Evolutionary conservation across 495 filamentous ascomycete species (phyloP).

Genomic region (Tuber calosporum): DNA sequence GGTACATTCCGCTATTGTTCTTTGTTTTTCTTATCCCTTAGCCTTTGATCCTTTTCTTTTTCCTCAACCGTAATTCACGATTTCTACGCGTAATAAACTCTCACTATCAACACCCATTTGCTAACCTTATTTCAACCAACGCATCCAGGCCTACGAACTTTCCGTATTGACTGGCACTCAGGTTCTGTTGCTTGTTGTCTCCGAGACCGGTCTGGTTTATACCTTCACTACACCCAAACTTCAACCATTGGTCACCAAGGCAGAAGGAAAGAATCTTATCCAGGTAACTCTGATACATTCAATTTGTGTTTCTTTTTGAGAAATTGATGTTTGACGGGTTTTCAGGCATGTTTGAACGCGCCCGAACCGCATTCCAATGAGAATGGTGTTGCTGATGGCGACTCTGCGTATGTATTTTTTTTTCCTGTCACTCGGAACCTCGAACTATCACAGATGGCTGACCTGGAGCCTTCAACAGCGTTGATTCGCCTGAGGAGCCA

Average conservation of each 20-base stretch:
- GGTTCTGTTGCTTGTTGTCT: constrained; percentile 93
- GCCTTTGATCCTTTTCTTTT: constrained; percentile 3
- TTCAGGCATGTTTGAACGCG: constrained; percentile 88
- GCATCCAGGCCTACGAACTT: constrained; percentile 80
- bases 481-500: constrained; percentile 60
- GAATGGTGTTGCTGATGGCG: constrained; percentile 75
- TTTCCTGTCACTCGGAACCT: background rate
- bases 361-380: constrained; percentile 81
- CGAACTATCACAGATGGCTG: constrained; percentile 6
- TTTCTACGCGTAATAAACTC: constrained; percentile 25
- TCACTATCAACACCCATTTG: constrained; percentile 13
- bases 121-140: constrained; percentile 40
- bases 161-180: constrained; percentile 97
- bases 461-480: constrained; percentile 27
- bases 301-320: constrained; percentile 20
- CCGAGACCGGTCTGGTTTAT: constrained; percentile 96
- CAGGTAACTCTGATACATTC: constrained; percentile 58
- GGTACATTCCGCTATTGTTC: constrained; percentile 52
- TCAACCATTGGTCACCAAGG: constrained; percentile 96
- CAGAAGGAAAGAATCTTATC: constrained; percentile 98
- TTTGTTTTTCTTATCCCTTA: constrained; percentile 2
- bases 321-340: constrained; percentile 20
- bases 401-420: constrained; percentile 43
- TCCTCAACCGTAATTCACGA: constrained; percentile 29
- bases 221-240: constrained; percentile 99